Conservation (phyloP, 1,139 yeast genomes). For the Yamadazyma conglobata region DNA sequence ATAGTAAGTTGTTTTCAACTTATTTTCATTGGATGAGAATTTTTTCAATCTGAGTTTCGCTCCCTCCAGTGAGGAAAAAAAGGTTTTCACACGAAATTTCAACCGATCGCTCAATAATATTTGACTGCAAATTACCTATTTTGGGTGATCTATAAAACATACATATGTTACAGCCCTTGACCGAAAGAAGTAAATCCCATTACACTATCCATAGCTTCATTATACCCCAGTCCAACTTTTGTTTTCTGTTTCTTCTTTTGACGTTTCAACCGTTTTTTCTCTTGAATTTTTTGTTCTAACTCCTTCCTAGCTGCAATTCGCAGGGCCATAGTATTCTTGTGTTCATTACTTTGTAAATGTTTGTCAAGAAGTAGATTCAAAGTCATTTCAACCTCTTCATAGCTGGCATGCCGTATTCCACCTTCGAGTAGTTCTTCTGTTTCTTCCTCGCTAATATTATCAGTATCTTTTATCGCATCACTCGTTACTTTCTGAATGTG, state of each 20-base stretch:
- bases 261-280: slow-evolving; percentile 26
- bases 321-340: slow-evolving; percentile 26
- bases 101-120: too few relatives aligned
- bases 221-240: background rate
- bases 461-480: slow-evolving; percentile 24
- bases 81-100: too few relatives aligned
- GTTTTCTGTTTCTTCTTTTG: slow-evolving; percentile 19
- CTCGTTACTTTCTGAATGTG: slow-evolving; percentile 37
- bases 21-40: slow-evolving; percentile 19
- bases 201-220: slow-evolving; percentile 26
- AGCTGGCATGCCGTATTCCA: slow-evolving; percentile 31
- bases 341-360: slow-evolving; percentile 19
- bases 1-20: slow-evolving; percentile 14
- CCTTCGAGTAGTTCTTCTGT: slow-evolving; percentile 27
- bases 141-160: background rate
- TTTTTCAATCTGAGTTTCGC: slow-evolving; percentile 2
- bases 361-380: slow-evolving; percentile 29
- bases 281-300: slow-evolving; percentile 30
- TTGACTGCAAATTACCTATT: too few relatives aligned
- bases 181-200: slow-evolving; percentile 52
- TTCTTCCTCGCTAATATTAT: slow-evolving; percentile 24
- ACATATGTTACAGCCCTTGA: background rate
- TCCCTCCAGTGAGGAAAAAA: too few relatives aligned
- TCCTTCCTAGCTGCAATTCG: slow-evolving; percentile 41
- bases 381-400: slow-evolving; percentile 29